These are phyloP conservation scores for Microsporum ferrugineum DNA, from an alignment of 2,329 filamentous ascomycete genomes.

Conservation along the genomic window DNA sequence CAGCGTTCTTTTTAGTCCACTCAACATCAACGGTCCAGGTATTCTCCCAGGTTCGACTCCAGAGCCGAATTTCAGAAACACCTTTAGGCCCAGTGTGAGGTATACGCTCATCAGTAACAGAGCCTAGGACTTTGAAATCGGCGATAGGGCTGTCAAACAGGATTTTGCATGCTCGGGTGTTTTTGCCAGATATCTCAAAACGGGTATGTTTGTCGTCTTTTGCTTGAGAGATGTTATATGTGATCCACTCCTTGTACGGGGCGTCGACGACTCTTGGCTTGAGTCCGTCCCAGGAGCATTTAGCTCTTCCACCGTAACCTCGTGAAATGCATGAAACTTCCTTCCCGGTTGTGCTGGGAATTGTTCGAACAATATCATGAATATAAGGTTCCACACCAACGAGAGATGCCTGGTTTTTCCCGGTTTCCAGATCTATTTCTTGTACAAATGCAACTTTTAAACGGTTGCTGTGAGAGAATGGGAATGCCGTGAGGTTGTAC, in stretches of 20 bases:
- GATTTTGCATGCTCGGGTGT: conserved; percentile 70
- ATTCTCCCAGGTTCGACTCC: conserved; percentile 68
- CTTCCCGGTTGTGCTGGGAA: conserved; percentile 61
- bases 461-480: conserved; percentile 67
- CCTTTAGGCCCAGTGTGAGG: conserved; percentile 52
- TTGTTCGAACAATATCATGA: conserved; percentile 50
- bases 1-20: conserved; percentile 41
- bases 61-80: conserved; percentile 60
- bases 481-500: conserved; percentile 80
- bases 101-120: conserved; percentile 50
- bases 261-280: conserved; percentile 50
- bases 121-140: conserved; percentile 52
- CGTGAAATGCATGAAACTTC: conserved; percentile 41
- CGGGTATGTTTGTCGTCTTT: conserved; percentile 40
- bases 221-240: conserved; percentile 47
- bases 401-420: conserved; percentile 58
- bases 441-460: conserved; percentile 86
- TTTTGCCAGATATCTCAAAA: conserved; percentile 56
- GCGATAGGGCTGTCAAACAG: conserved; percentile 57
- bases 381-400: conserved; percentile 58
- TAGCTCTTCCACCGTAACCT: conserved; percentile 35
- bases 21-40: conserved; percentile 65
- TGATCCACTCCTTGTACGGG: conserved; percentile 51
- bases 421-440: conserved; percentile 61
- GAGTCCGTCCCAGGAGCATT: conserved; percentile 62